Conservation (phyloP, 768 basidiomycete genomes). For the Auriscalpium vulgare region DNA sequence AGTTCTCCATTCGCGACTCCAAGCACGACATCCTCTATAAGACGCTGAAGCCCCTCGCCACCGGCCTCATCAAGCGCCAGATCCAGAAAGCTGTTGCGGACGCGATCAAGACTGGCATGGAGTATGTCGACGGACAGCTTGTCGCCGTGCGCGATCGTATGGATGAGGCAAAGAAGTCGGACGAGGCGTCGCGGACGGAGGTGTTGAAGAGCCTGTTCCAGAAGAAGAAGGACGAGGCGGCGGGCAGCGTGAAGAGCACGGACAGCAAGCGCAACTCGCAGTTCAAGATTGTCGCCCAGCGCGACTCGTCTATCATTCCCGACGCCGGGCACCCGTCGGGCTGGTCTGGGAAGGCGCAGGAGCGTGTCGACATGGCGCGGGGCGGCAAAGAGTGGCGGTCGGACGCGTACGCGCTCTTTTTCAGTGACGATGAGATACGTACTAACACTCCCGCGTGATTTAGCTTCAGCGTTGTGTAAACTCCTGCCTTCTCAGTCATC, state of each 20-base stretch:
- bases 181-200: slow-evolving; percentile 31
- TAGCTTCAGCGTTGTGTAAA: background rate
- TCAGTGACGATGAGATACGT: background rate
- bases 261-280: slow-evolving; percentile 42
- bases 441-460: background rate
- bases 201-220: slow-evolving; percentile 61
- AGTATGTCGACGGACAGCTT: slow-evolving; percentile 85
- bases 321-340: slow-evolving; percentile 58
- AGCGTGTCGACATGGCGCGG: slow-evolving; percentile 34
- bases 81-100: slow-evolving; percentile 54
- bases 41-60: slow-evolving; percentile 72
- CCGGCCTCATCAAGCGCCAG: slow-evolving; percentile 73
- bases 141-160: slow-evolving; percentile 76
- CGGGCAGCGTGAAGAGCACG: slow-evolving; percentile 25
- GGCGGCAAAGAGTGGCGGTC: slow-evolving; percentile 47
- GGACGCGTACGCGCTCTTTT: slow-evolving; percentile 31
- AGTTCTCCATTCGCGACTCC: slow-evolving; percentile 84
- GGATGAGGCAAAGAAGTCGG: slow-evolving; percentile 39
- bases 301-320: slow-evolving; percentile 55
- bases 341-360: slow-evolving; percentile 55
- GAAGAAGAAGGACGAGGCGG: slow-evolving; percentile 44
- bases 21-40: slow-evolving; percentile 90
- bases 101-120: slow-evolving; percentile 71
- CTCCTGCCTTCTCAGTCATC: no score
- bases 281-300: slow-evolving; percentile 78